Base-by-base conservation (phyloP, 2,329 filamentous ascomycete genomes). In the Beauveria sp. region DNA sequence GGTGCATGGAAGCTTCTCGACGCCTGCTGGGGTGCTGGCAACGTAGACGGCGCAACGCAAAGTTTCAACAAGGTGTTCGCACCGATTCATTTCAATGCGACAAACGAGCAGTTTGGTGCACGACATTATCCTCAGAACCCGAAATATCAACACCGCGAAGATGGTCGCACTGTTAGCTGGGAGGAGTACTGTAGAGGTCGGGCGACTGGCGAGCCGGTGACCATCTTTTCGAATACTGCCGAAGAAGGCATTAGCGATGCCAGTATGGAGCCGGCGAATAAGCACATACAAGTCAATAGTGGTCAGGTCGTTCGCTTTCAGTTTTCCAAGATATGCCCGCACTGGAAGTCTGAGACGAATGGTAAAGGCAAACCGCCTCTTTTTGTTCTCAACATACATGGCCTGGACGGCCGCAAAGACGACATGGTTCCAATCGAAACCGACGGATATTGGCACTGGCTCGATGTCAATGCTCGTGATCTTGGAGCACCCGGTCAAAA, bases 1-100 rank as follows among this genome's bases (percentile, higher is more conserved):
- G 91, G 90, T 2, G 84, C 86, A 65, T 98, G 93, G 93, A 96
- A 97, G 74, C 81, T 98, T 1, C 77, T 98, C 54, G 95, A 99
- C 69, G 75, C 89, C 0, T 98, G 93, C 71, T 99, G 95, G 95
- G 95, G 95, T 45, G 91, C 93, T 0, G 93, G 93, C 2, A 79
- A 84, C 64, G 74, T 96, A 9, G 74, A 79, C 49, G 78, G 69
- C 22, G 65, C 60, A 55, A 79, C 78, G 22, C 58, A 60, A 14
- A 47, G 26, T 30, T 60, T 59, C 51, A 60, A 60, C 18, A 74
- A 81, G 61, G 73, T 78, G 1, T 96, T 97, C 72, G 81, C 78
- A 1, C 84, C 91, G 0, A 73, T 79, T 8, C 74, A 83, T 65
- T 89, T 89, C 67, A 82, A 76, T 3, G 73, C 77, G 63, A 73